phyloP scores from a whole-genome alignment of 306 rosid genomes.

The Vicia villosa region DNA sequence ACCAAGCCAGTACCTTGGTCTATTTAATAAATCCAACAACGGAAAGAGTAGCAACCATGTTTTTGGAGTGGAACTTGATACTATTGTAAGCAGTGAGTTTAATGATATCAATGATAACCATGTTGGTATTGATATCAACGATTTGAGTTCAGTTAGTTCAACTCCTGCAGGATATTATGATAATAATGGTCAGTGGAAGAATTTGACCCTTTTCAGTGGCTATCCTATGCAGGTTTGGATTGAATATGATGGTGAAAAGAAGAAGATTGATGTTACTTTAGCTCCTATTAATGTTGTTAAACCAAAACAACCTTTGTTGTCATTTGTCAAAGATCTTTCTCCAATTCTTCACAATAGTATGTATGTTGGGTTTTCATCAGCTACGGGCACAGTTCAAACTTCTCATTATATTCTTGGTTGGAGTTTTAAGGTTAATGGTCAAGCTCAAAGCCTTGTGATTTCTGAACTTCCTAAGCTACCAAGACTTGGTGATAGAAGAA shows the following conservation, averaged over 20 bases:
- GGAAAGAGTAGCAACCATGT: constrained; percentile 53
- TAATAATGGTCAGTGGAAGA: constrained; percentile 19
- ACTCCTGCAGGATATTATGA: constrained; percentile 47
- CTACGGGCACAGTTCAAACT: constrained; percentile 55
- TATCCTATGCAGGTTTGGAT: constrained; percentile 60
- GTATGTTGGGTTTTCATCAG: constrained; percentile 75
- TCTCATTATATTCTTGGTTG: constrained; percentile 66
- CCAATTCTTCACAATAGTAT: constrained; percentile 37
- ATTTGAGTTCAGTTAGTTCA: constrained; percentile 30
- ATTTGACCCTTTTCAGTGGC: constrained; percentile 56
- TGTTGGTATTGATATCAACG: constrained; percentile 67
- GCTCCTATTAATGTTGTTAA: constrained; percentile 49
- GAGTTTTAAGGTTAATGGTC: constrained; percentile 62
- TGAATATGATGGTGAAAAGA: constrained; percentile 56
- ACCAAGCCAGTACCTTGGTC: constrained; percentile 56
- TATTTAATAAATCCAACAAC: constrained; percentile 42
- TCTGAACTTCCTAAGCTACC: constrained; percentile 61
- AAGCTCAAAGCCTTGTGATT: constrained; percentile 44
- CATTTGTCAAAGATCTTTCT: constrained; percentile 52
- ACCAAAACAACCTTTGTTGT: constrained; percentile 55
- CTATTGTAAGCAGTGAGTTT: constrained; percentile 48
- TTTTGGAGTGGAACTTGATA: constrained; percentile 68
- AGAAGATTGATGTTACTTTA: constrained; percentile 54
- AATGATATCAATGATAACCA: constrained; percentile 63
- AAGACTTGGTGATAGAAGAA: constrained; percentile 24